A percentile compares a stretch with the other conserved stretches of the same genome.
These are phyloP conservation scores for Kwoniella pini DNA, from an alignment of 768 basidiomycete genomes.

Conservation along the genomic window DNA sequence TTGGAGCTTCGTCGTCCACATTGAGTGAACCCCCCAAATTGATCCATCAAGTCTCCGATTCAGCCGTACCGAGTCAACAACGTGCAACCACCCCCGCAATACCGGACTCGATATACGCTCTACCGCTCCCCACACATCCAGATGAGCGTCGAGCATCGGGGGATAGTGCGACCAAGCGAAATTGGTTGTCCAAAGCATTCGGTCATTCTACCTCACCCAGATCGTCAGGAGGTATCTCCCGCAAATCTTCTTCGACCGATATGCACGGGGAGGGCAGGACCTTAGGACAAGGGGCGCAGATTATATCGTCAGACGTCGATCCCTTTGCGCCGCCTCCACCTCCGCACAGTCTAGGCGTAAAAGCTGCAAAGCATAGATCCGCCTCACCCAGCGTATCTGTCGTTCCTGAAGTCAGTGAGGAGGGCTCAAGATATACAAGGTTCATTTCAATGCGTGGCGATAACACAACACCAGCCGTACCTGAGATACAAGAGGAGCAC, in stretches of 20 bases:
- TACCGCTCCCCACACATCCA: slow-evolving; percentile 24
- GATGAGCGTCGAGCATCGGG: slow-evolving; percentile 29
- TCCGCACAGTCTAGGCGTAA: slow-evolving; percentile 62
- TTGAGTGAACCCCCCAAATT: slow-evolving; percentile 28
- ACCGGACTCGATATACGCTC: slow-evolving; percentile 34
- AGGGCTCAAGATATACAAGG: slow-evolving; percentile 31
- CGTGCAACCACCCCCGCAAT: slow-evolving; percentile 16
- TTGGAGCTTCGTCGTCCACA: background rate
- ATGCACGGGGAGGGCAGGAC: background rate
- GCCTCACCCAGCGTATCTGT: slow-evolving; percentile 47
- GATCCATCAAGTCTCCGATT: slow-evolving; percentile 51
- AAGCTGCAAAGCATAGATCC: slow-evolving; percentile 56
- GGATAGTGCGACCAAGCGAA: slow-evolving; percentile 42
- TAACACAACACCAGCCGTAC: background rate
- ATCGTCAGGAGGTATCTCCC: slow-evolving; percentile 30
- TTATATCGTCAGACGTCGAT: slow-evolving; percentile 65
- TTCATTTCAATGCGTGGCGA: slow-evolving; percentile 10
- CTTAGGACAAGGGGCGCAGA: slow-evolving; percentile 42
- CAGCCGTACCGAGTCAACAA: slow-evolving; percentile 39
- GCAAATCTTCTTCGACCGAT: slow-evolving; percentile 33
- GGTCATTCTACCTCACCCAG: slow-evolving; percentile 31
- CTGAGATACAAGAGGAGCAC: slow-evolving; percentile 11
- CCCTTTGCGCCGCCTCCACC: slow-evolving; percentile 61
- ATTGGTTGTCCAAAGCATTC: slow-evolving; percentile 55
- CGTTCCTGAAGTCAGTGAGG: slow-evolving; percentile 46